A percentile compares a stretch with the other conserved stretches of the same genome.
Conservation (phyloP, 1,284 basidiomycete species). For the Laetiporus sulphureus region DNA sequence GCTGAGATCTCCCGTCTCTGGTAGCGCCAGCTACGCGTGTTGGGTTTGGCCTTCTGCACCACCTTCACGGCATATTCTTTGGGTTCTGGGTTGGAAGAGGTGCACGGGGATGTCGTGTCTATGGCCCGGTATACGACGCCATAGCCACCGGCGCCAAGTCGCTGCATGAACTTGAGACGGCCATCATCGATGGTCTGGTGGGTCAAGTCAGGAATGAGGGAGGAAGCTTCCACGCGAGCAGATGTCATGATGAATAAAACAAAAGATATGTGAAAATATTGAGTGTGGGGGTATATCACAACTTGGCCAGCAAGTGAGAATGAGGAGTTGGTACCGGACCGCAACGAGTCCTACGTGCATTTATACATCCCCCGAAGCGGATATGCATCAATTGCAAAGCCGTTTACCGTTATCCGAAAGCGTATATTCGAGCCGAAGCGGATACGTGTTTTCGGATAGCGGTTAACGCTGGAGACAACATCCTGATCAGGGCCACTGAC, state of each 20-base stretch:
- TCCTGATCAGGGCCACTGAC: too few species aligned
- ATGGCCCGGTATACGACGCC: conserved; percentile 30
- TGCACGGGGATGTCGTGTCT: conserved; percentile 45
- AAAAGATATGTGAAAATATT: not conserved
- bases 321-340: too few species aligned
- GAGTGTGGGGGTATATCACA: too few species aligned
- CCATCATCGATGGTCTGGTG: conserved; percentile 22
- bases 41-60: conserved; percentile 49
- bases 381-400: too few species aligned
- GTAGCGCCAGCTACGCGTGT: conserved; percentile 14
- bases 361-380: too few species aligned
- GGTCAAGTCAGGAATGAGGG: conserved; percentile 16
- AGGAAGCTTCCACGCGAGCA: not conserved
- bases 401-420: too few species aligned
- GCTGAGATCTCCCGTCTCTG: conserved; percentile 24
- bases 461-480: too few species aligned
- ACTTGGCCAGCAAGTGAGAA: too few species aligned
- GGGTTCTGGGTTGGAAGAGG: conserved; percentile 23
- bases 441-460: too few species aligned
- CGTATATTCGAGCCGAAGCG: too few species aligned
- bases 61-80: conserved; percentile 56
- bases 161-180: conserved; percentile 37
- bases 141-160: conserved; percentile 29
- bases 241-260: not conserved
- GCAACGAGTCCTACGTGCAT: too few species aligned